Conservation (phyloP, 2,329 filamentous ascomycete species). For the Colletotrichum neosansevieriae region DNA sequence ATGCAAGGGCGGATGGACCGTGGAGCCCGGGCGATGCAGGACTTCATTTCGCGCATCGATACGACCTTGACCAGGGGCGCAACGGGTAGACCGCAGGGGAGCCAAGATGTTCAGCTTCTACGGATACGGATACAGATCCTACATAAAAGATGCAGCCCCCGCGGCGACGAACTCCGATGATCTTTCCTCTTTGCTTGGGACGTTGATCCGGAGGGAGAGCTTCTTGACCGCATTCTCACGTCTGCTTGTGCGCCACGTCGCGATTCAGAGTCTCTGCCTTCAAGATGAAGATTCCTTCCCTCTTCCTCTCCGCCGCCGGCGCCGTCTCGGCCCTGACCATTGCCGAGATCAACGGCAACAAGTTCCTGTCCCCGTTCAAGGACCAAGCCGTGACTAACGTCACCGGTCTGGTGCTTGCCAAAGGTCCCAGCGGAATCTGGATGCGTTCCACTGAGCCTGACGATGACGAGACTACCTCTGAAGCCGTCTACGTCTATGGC, state of each 20-base stretch:
- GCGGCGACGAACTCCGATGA: neutral
- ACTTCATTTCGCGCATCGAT: constrained; percentile 13
- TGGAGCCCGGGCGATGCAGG: constrained; percentile 22
- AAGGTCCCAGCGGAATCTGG: constrained; percentile 72
- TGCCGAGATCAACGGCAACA: constrained; percentile 74
- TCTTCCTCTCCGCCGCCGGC: constrained; percentile 47
- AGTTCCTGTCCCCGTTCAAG: constrained; percentile 71
- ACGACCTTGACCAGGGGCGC: constrained; percentile 4
- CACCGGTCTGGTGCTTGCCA: constrained; percentile 74
- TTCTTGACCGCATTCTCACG: constrained; percentile 19
- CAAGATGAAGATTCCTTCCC: constrained; percentile 49
- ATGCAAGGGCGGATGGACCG: constrained; percentile 36
- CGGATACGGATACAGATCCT: neutral
- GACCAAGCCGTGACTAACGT: constrained; percentile 69
- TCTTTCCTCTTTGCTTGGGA: constrained; percentile 26
- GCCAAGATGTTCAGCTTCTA: constrained; percentile 21
- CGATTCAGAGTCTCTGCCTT: neutral
- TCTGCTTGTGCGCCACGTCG: constrained; percentile 1
- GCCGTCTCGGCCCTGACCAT: constrained; percentile 60
- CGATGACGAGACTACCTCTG: constrained; percentile 67
- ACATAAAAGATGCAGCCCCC: constrained; percentile 18
- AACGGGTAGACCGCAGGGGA: neutral
- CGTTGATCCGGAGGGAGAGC: constrained; percentile 25
- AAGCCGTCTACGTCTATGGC: constrained; percentile 75
- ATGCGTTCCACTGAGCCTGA: constrained; percentile 71